Base-by-base conservation (phyloP, 139 green algal genomes). In the Auxenochlorella protothecoides region DNA sequence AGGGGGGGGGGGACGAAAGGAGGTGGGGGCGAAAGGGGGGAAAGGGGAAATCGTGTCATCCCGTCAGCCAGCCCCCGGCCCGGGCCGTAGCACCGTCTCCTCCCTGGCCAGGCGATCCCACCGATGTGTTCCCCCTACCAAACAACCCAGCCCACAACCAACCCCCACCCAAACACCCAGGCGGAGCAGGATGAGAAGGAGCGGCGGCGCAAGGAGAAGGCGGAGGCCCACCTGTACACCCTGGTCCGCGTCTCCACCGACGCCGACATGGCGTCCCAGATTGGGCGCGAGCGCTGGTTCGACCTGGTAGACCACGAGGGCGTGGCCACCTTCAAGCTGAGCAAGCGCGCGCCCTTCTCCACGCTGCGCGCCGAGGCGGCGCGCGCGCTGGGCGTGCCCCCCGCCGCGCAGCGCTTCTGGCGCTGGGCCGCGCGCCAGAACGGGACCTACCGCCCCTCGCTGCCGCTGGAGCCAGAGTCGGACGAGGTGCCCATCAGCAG, bases 201-300 rank as follows among this genome's bases (percentile, higher is more conserved):
- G 75, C 70, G 66, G 55, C 78, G 76, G 52, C 73, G 71, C 53
- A 82, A 85, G 60, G 90, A 96, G 77, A 91, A 90, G 72, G 68
- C 78, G 53, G 90, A 96, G 86, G 95, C 95, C 62, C 95, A 99
- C 81, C 81, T 97, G 69, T 98, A 93, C 84, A 89, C 88, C 52
- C 79, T 86, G 27, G 62, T 87, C 70, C 74, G 74, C 15, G 74
- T 93, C 54, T 80, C 84, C 4, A 85, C 71, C 4, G 78, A 91
- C 61, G 64, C 57, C 9, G 83, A 93, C 80, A 78, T 96, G n/a
- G 16, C 59, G 53, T 55, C 70, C n/a, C 89, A 96, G 74, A 87
- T 95, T 13, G 91, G 88, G 54, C 62, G 52, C 4, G 70, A 74
- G n/a, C 68, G 65, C 5, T 83, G 84, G 71, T 98, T 98, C 74